Conservation (phyloP, 345 rosid species). For the Populus tremula region DNA sequence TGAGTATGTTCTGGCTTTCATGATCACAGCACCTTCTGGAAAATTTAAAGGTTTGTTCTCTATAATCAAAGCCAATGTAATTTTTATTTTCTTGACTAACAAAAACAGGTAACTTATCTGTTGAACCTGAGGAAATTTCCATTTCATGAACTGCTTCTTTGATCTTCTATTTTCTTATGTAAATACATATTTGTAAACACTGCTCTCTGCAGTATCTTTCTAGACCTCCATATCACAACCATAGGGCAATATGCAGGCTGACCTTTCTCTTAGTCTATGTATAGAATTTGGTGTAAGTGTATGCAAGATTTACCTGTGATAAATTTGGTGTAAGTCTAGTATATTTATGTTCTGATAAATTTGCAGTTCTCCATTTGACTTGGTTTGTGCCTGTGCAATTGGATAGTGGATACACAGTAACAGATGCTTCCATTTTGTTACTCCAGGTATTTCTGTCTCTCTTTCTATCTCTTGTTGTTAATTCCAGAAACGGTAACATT, state of each 20-base stretch:
- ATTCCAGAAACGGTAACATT: background rate
- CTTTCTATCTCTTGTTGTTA: background rate
- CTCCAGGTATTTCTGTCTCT: slow-evolving; percentile 25
- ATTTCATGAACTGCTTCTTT: background rate
- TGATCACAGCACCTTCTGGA: slow-evolving; percentile 9
- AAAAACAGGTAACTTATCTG: background rate
- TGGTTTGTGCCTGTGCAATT: background rate
- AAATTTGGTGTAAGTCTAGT: background rate
- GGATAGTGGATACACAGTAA: slow-evolving; percentile 3
- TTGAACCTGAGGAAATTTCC: background rate
- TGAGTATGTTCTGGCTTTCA: slow-evolving; percentile 18
- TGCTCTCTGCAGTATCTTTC: background rate
- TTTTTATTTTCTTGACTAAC: background rate
- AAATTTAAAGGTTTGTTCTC: slow-evolving; percentile 33
- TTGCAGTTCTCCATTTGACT: slow-evolving; percentile 15
- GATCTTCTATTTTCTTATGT: background rate
- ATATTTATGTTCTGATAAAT: background rate
- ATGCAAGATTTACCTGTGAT: background rate
- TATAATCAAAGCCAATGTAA: slow-evolving; percentile 4
- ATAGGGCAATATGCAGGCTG: background rate
- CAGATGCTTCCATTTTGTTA: background rate
- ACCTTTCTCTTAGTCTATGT: background rate
- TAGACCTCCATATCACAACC: background rate
- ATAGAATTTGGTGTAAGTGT: background rate
- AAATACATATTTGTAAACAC: background rate